phyloP scores from a whole-genome alignment of 495 filamentous ascomycete species.

The Podospora fimiseda region DNA sequence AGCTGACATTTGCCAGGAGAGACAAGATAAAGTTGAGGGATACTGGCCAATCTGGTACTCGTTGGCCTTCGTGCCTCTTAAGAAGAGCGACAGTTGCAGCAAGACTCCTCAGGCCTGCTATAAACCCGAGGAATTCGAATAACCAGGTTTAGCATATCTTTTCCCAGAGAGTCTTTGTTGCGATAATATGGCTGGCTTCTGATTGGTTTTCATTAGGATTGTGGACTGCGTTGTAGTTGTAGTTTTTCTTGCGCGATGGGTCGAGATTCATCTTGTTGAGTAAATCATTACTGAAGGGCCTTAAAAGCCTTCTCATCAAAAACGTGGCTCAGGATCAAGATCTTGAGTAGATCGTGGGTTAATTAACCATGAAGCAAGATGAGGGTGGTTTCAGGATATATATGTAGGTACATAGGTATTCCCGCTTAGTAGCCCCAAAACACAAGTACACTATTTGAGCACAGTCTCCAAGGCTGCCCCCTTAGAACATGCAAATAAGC shows the following conservation, averaged over 20 bases:
- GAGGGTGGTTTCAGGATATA: too few relatives aligned
- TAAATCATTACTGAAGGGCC: too few relatives aligned
- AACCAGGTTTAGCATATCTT: not conserved
- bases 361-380: too few relatives aligned
- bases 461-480: too few relatives aligned
- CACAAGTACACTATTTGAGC: too few relatives aligned
- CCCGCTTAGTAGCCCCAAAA: too few relatives aligned
- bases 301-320: too few relatives aligned
- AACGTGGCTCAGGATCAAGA: too few relatives aligned
- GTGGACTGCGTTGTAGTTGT: not conserved
- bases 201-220: not conserved
- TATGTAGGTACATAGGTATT: too few relatives aligned
- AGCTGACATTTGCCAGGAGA: not conserved
- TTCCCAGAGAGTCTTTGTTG: not conserved
- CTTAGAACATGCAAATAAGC: too few relatives aligned
- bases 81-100: not conserved
- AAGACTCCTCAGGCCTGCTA: not conserved
- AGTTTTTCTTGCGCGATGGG: not conserved
- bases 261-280: not conserved
- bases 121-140: not conserved
- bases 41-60: not conserved
- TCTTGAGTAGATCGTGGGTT: too few relatives aligned
- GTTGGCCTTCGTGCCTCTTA: not conserved
- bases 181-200: not conserved
- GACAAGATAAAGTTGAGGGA: not conserved